Conservation (phyloP, 2,329 filamentous ascomycete genomes). For the Claviceps humidiphila region DNA sequence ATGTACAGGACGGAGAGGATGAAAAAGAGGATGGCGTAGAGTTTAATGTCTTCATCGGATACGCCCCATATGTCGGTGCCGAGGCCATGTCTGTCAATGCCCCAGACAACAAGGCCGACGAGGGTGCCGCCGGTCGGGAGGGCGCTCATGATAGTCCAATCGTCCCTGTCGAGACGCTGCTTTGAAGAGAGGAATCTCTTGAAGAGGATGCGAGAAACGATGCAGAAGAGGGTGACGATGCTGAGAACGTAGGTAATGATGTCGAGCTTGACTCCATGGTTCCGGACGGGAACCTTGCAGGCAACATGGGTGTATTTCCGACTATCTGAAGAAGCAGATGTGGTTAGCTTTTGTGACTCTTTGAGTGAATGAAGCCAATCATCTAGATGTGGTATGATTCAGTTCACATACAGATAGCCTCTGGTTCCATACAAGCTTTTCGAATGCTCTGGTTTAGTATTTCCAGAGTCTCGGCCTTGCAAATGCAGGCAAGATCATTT, state of each 20-base stretch:
- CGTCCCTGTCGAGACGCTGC: slow-evolving; percentile 19
- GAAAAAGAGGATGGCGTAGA: slow-evolving; percentile 21
- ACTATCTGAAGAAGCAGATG: neutral
- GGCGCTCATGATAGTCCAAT: slow-evolving; percentile 15
- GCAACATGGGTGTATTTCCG: neutral
- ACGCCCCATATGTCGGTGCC: slow-evolving; percentile 8
- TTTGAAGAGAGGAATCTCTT: slow-evolving; percentile 15
- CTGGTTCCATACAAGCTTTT: neutral
- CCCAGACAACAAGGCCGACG: slow-evolving; percentile 10
- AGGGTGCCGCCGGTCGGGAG: slow-evolving; percentile 10
- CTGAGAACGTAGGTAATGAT: slow-evolving; percentile 5
- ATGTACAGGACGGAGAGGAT: slow-evolving; percentile 25
- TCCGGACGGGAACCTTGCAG: neutral
- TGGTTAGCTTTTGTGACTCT: neutral
- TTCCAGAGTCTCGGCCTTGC: neutral
- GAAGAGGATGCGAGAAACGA: slow-evolving; percentile 8
- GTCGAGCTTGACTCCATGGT: neutral
- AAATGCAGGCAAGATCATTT: neutral
- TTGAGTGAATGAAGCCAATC: too few relatives aligned
- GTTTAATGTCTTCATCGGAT: slow-evolving; percentile 6
- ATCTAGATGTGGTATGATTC: too few relatives aligned
- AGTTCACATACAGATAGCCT: neutral
- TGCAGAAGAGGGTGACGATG: slow-evolving; percentile 5
- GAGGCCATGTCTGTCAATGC: slow-evolving; percentile 14
- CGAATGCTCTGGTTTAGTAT: neutral